Evolutionary conservation across 768 basidiomycete genomes (phyloP).

Genomic region (Xerocomellus intermedius): DNA sequence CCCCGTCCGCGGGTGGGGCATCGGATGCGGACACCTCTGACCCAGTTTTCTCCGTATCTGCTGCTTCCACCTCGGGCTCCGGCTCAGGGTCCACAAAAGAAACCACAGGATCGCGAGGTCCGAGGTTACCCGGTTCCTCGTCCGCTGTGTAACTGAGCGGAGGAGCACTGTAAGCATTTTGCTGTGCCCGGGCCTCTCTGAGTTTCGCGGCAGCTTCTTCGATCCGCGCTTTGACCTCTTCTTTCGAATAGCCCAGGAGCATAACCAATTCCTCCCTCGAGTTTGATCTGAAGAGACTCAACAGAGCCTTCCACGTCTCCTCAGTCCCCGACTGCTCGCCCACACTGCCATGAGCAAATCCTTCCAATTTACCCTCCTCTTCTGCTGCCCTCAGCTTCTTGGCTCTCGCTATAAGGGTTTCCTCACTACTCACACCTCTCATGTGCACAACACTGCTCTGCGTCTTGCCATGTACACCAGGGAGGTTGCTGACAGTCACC

Average conservation of each 20-base stretch:
- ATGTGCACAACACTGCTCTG: slow-evolving; percentile 84
- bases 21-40: slow-evolving; percentile 77
- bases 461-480: slow-evolving; percentile 67
- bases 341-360: slow-evolving; percentile 64
- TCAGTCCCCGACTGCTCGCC: slow-evolving; percentile 32
- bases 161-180: slow-evolving; percentile 25
- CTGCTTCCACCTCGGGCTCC: slow-evolving; percentile 28
- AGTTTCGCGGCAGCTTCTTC: slow-evolving; percentile 79
- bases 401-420: slow-evolving; percentile 70
- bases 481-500: slow-evolving; percentile 76
- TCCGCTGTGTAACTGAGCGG: slow-evolving; percentile 34
- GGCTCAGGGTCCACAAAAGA: slow-evolving; percentile 74
- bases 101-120: slow-evolving; percentile 70
- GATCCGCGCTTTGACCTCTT: slow-evolving; percentile 75
- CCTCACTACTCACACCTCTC: slow-evolving; percentile 75
- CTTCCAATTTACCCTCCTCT: slow-evolving; percentile 53
- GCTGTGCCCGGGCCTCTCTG: slow-evolving; percentile 41
- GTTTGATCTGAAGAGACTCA: slow-evolving; percentile 84
- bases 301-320: slow-evolving; percentile 84
- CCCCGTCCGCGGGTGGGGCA: slow-evolving; percentile 62
- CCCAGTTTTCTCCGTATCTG: slow-evolving; percentile 36
- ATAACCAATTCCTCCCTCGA: slow-evolving; percentile 89
- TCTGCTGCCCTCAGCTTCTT: slow-evolving; percentile 61
- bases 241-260: slow-evolving; percentile 89
- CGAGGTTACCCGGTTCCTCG: slow-evolving; percentile 45